Percentiles rank a stretch among this genome's conserved stretches.
Evolutionary conservation across 306 rosid genomes (phyloP).

Genomic region (Erythrophleum fordii): DNA sequence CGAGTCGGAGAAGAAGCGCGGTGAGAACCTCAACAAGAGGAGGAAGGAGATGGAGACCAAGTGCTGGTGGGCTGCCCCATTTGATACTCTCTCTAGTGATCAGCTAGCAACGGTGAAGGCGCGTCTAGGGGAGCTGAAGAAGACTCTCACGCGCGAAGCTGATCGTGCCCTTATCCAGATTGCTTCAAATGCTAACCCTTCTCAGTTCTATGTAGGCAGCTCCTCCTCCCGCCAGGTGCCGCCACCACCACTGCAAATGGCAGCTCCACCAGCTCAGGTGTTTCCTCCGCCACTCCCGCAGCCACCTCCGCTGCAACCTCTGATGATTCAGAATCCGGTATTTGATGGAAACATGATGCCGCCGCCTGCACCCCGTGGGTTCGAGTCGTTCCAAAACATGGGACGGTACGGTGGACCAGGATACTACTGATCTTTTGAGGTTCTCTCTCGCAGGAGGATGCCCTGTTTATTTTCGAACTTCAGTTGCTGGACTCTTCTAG

Average conservation of each 20-base stretch:
- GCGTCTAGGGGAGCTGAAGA: neutral
- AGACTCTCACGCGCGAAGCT: neutral
- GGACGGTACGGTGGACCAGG: slow-evolving; percentile 19
- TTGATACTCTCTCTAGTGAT: neutral
- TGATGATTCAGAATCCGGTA: slow-evolving; percentile 11
- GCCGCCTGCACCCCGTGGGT: neutral
- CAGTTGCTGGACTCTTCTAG: neutral
- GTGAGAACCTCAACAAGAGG: neutral
- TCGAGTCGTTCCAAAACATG: neutral
- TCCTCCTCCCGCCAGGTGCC: neutral
- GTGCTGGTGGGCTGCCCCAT: slow-evolving; percentile 29
- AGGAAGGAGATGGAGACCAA: neutral
- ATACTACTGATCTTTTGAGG: slow-evolving; percentile 14
- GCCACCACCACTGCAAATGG: neutral
- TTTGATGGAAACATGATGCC: slow-evolving; percentile 29
- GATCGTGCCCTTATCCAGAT: neutral
- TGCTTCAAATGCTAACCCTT: neutral
- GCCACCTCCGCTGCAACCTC: neutral
- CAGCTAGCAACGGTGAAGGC: neutral
- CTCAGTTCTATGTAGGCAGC: slow-evolving; percentile 3
- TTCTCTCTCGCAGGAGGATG: neutral
- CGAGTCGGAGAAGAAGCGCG: slow-evolving; percentile 1
- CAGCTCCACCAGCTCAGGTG: slow-evolving; percentile 1
- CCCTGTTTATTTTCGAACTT: neutral
- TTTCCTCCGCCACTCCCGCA: neutral